Conservation (phyloP, 805 yeast species). For the Saturnispora halmiae region DNA sequence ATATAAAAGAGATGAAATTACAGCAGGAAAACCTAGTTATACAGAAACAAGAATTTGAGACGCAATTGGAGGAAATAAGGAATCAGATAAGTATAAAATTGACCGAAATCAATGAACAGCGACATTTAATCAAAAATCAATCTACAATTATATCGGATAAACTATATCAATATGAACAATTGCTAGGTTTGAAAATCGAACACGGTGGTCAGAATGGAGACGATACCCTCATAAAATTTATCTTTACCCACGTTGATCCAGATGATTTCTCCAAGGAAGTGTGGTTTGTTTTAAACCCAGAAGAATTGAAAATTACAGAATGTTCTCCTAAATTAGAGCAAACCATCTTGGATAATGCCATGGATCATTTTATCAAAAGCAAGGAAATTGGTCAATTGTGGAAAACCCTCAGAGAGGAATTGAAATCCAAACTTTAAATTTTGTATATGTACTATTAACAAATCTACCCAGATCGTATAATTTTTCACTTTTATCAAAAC, state of each 20-base stretch:
- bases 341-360: conserved; percentile 14
- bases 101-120: conserved; percentile 22
- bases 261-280: conserved; percentile 36
- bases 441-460: no score
- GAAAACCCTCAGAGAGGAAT: conserved; percentile 26
- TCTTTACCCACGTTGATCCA: conserved; percentile 40
- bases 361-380: conserved; percentile 19
- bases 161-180: conserved; percentile 35
- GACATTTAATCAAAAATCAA: conserved; percentile 30
- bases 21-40: conserved; percentile 29
- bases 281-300: conserved; percentile 36
- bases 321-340: conserved; percentile 30
- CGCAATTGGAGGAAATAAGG: conserved; percentile 26
- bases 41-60: conserved; percentile 21
- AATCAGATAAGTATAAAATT: conserved; percentile 19
- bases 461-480: no score
- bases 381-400: conserved; percentile 29
- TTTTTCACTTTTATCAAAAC: not conserved
- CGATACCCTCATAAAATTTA: conserved; percentile 30
- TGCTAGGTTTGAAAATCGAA: conserved; percentile 40
- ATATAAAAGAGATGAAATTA: conserved; percentile 32
- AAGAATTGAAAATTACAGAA: conserved; percentile 27
- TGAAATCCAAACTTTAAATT: conserved; percentile 7
- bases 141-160: conserved; percentile 33
- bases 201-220: conserved; percentile 26